These are phyloP conservation scores for Nigrograna mackinnonii DNA, from an alignment of 2,329 filamentous ascomycete genomes.

Conservation along the genomic window DNA sequence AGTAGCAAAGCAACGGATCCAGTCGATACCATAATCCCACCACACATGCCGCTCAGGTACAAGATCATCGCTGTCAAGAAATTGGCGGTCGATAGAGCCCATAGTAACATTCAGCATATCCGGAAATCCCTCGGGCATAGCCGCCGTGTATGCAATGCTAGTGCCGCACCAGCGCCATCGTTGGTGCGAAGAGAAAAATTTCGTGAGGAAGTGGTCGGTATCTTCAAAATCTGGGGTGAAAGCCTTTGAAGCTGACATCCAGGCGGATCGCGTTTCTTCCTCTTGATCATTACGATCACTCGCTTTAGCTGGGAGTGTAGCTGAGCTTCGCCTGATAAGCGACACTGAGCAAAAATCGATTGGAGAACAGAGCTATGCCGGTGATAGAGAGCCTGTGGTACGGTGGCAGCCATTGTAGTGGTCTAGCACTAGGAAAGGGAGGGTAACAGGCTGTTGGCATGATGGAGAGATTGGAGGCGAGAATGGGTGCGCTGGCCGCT, in stretches of 20 bases:
- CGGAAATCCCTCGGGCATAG: conserved; percentile 5
- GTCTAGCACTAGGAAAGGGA: conserved; percentile 6
- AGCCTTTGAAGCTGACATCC: not conserved
- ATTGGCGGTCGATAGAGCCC: conserved; percentile 3
- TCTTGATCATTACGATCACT: not conserved
- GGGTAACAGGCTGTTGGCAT: conserved; percentile 1
- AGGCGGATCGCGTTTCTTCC: not conserved
- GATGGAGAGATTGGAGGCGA: too few species aligned
- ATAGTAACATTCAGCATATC: conserved; percentile 7
- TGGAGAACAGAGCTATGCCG: conserved; percentile 5
- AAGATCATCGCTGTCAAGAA: conserved; percentile 3
- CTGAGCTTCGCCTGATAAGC: conserved; percentile 1
- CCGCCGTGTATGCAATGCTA: conserved; percentile 8
- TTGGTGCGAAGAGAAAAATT: conserved; percentile 5
- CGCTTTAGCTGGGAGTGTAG: not conserved
- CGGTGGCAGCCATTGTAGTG: conserved; percentile 10
- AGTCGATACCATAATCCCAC: conserved; percentile 10
- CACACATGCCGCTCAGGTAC: conserved; percentile 9
- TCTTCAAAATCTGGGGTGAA: not conserved
- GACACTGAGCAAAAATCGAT: conserved; percentile 5
- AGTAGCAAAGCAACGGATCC: conserved; percentile 6
- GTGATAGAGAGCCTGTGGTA: conserved; percentile 2
- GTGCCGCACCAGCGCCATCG: conserved; percentile 10
- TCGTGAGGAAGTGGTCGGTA: conserved; percentile 5
- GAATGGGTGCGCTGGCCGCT: conserved; percentile 5